Evolutionary conservation across 371 early-diverging fungal genomes (phyloP).

Genomic region (Actinomortierella wolfii): DNA sequence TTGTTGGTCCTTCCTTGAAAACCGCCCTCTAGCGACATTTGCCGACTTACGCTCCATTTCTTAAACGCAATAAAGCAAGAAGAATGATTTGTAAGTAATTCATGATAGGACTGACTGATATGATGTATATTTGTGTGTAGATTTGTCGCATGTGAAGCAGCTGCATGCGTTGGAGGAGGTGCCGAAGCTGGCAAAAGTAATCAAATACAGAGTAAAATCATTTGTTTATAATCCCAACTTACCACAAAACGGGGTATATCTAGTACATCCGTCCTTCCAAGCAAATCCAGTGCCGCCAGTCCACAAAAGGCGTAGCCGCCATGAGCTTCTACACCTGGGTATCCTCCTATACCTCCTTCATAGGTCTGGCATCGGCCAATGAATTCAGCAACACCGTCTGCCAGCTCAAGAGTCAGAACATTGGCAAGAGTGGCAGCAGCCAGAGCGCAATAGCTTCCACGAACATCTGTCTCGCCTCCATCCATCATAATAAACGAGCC

Average conservation of each 20-base stretch:
- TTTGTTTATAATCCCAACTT: conserved; percentile 5
- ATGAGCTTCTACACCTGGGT: conserved; percentile 94
- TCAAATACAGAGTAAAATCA: neutral
- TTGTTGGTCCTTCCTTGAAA: conserved; percentile 98
- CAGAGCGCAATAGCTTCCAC: conserved; percentile 92
- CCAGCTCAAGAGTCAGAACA: conserved; percentile 81
- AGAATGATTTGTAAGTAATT: neutral
- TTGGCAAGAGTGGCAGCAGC: conserved; percentile 79
- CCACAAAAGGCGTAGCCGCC: conserved; percentile 98
- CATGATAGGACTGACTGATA: neutral
- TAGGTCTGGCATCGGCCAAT: conserved; percentile 87
- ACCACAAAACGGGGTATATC: conserved; percentile 67
- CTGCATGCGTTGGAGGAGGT: neutral
- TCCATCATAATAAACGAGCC: conserved; percentile 92
- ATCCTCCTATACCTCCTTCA: conserved; percentile 94
- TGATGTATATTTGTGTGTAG: neutral
- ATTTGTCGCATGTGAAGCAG: neutral
- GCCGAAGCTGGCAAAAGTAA: too few species aligned
- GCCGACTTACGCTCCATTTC: conserved; percentile 80
- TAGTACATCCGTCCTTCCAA: conserved; percentile 66
- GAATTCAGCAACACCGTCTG: conserved; percentile 71
- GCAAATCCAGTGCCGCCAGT: conserved; percentile 84
- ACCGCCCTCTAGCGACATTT: conserved; percentile 93
- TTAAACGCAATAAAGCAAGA: conserved; percentile 11
- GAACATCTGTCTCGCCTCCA: conserved; percentile 94